Evolutionary conservation across 148 eudicot genomes (phyloP), one percentile per base, ranked within the genome.

Genomic region (Bassia scoparia): DNA sequence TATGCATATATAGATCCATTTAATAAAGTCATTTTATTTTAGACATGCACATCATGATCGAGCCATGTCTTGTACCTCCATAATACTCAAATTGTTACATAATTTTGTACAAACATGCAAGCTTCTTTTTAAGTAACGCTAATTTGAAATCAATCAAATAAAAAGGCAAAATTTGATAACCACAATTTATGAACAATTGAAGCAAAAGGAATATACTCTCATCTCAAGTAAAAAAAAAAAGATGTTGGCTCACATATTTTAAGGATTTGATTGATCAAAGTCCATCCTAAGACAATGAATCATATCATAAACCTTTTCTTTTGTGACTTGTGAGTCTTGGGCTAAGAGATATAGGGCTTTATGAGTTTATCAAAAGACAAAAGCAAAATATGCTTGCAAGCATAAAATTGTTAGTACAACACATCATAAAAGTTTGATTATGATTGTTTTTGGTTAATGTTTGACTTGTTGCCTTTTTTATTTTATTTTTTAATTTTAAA

Each of bases 321-420:
- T 50, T 15, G 55, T 27, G n/a, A 31, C 43, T 29, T 29, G n/a
- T 41, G 23, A 15, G 60, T 69, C 0, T 69, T 48, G 38, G 46
- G 27, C 44, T 69, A 69, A 69, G 21, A 29, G 11, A 30, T 41
- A 14, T 20, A 20, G 43, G 67, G 43, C 37, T 69, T 69, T 31
- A 10, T 52, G 30, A 69, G 43, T 29, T 69, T 52, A 33, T 52
- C 61, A 69, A 69, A 69, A 50, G 44, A 49, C 58, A 69, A 69
- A 69, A 69, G 72, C 11, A 34, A 49, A 33, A 69, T 53, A 69
- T 69, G 61, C 72, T 69, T 35, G 48, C 67, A 63, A 63, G 67
- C 67, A 63, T 63, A 37, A 37, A 34, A 63, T 63, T 63, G 44
- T n/a, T 63, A 63, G 46, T 34, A 63, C 44, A n/a, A 55, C 60